A percentile compares a stretch with the other conserved stretches of the same genome.
Evolutionary conservation across 2,329 filamentous ascomycete genomes (phyloP).

Genomic region (Diaporthe destruens): DNA sequence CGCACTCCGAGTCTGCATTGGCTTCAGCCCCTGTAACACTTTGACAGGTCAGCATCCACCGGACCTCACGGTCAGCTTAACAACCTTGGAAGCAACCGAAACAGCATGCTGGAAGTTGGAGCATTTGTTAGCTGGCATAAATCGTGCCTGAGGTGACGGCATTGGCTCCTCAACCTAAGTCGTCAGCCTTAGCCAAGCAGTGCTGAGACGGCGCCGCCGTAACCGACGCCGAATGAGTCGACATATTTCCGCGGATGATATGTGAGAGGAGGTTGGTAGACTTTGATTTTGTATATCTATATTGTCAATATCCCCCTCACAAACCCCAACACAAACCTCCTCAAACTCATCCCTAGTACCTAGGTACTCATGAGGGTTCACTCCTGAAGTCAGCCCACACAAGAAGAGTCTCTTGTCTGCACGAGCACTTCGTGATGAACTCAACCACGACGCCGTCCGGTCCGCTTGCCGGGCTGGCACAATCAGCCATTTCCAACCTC

Average conservation of each 20-base stretch:
- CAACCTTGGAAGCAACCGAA: too few species aligned
- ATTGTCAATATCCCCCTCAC: not conserved
- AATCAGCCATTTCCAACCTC: not conserved
- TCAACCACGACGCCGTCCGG: conserved; percentile 11
- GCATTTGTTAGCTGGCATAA: not conserved
- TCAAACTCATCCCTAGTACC: not conserved
- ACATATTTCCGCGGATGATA: not conserved
- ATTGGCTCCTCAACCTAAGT: not conserved
- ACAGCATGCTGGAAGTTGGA: too few species aligned
- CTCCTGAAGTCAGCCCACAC: too few species aligned
- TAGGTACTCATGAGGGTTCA: not conserved
- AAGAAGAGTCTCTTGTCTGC: not conserved
- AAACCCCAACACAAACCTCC: too few species aligned
- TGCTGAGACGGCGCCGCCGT: not conserved
- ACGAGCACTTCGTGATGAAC: not conserved
- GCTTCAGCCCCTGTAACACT: too few species aligned
- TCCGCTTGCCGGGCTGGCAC: not conserved
- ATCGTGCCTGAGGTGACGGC: not conserved
- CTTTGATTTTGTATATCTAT: too few species aligned
- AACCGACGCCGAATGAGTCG: not conserved
- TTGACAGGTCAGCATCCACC: too few species aligned
- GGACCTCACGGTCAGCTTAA: too few species aligned
- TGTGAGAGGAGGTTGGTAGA: not conserved
- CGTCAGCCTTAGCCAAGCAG: conserved; percentile 6
- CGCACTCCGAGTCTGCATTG: too few species aligned